phyloP scores from a whole-genome alignment of 75 land plant genomes.

The Sequoiadendron giganteum region DNA sequence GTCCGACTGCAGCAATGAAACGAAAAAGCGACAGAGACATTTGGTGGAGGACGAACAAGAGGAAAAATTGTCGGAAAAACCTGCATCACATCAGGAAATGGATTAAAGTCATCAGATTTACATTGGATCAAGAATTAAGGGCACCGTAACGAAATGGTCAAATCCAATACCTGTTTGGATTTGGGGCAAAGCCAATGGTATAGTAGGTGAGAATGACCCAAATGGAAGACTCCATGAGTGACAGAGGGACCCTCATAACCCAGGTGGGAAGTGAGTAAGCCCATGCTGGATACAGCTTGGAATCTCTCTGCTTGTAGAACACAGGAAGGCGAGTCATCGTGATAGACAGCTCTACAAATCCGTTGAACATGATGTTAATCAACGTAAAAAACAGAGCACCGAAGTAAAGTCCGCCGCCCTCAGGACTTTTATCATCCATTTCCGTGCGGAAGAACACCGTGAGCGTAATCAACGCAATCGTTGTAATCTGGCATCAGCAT shows the following conservation, averaged over 20 bases:
- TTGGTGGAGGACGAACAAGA: constrained; percentile 30
- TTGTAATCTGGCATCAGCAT: constrained; percentile 18
- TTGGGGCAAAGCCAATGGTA: constrained; percentile 47
- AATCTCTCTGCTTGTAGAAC: constrained; percentile 71
- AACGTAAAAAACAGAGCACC: constrained; percentile 49
- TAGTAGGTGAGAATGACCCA: constrained; percentile 53
- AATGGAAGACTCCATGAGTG: constrained; percentile 40
- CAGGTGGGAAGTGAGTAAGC: constrained; percentile 49
- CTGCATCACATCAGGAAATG: constrained; percentile 12
- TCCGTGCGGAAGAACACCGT: constrained; percentile 46
- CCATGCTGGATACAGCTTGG: constrained; percentile 57
- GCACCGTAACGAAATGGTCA: neutral
- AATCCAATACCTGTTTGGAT: constrained; percentile 26
- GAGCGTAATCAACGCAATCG: constrained; percentile 40
- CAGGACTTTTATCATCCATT: constrained; percentile 17
- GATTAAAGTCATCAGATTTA: too few species aligned
- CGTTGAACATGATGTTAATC: constrained; percentile 48
- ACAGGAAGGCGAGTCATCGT: constrained; percentile 48
- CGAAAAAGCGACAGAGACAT: constrained; percentile 53
- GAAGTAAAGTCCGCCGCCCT: constrained; percentile 30
- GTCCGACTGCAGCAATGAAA: constrained; percentile 31
- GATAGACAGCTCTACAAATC: constrained; percentile 44
- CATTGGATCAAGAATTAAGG: too few species aligned
- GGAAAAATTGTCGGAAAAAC: constrained; percentile 35
- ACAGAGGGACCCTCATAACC: constrained; percentile 39